These are phyloP conservation scores for Pichia sporocuriosa DNA, from an alignment of 805 yeast genomes.

Conservation along the genomic window DNA sequence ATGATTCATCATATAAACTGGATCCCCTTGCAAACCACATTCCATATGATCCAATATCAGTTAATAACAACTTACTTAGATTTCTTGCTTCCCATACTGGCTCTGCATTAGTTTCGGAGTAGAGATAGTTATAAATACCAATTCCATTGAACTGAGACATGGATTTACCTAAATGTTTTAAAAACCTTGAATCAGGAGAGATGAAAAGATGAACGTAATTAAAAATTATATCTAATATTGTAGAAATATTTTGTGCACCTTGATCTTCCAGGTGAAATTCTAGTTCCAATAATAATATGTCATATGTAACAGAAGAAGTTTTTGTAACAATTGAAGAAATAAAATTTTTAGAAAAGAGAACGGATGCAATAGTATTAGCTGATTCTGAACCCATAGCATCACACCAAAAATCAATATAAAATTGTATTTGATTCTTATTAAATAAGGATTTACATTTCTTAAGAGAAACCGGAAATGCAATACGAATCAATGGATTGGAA, in stretches of 20 bases:
- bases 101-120: constrained; percentile 31
- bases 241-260: constrained; percentile 36
- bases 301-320: constrained; percentile 20
- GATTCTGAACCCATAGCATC: constrained; percentile 61
- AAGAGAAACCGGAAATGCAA: constrained; percentile 33
- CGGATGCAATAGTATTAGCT: constrained; percentile 39
- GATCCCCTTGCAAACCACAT: constrained; percentile 40
- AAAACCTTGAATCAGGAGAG: constrained; percentile 5
- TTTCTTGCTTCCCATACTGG: constrained; percentile 44
- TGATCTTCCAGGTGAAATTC: constrained; percentile 42
- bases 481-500: constrained; percentile 33
- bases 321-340: constrained; percentile 36
- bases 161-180: constrained; percentile 31
- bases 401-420: constrained; percentile 43
- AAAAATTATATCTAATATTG: constrained; percentile 33
- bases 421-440: constrained; percentile 19
- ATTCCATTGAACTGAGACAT: constrained; percentile 43
- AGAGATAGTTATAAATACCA: constrained; percentile 39
- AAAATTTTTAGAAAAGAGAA: constrained; percentile 30
- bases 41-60: constrained; percentile 26
- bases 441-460: constrained; percentile 7
- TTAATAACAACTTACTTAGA: constrained; percentile 35
- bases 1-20: constrained; percentile 26
- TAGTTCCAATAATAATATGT: constrained; percentile 32
- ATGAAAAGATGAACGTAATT: constrained; percentile 23